Evolutionary conservation across 2,329 filamentous ascomycete genomes (phyloP).

Genomic region (Sporothrix protearum): DNA sequence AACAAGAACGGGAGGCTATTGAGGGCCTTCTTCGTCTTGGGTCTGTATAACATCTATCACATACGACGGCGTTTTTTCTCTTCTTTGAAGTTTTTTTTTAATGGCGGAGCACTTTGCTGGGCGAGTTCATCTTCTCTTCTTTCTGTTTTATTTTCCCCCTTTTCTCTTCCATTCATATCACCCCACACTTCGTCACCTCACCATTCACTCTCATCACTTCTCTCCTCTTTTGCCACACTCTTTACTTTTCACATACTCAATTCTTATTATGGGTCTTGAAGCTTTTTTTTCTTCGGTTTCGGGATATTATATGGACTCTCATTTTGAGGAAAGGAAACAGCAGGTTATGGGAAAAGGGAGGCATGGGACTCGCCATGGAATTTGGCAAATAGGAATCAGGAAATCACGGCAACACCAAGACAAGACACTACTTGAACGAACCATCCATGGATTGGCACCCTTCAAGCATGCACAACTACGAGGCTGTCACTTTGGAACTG

Average conservation of each 20-base stretch:
- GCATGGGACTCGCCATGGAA: background rate
- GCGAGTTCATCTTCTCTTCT: background rate
- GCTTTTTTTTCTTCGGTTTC: slow-evolving; percentile 9
- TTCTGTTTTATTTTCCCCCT: background rate
- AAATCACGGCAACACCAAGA: background rate
- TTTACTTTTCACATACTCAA: slow-evolving; percentile 1
- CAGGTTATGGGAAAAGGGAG: background rate
- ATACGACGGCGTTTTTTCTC: slow-evolving; percentile 51
- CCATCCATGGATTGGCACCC: background rate
- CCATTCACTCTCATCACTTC: background rate
- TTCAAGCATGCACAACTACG: background rate
- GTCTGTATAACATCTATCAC: slow-evolving; percentile 63
- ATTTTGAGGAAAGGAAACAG: background rate
- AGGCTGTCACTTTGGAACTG: background rate
- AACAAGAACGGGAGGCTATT: slow-evolving; percentile 76
- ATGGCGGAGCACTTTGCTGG: slow-evolving; percentile 2
- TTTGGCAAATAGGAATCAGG: background rate
- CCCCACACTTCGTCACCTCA: background rate
- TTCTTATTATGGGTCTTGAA: slow-evolving; percentile 6
- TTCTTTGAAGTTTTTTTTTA: slow-evolving; percentile 32
- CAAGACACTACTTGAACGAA: background rate
- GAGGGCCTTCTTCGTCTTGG: slow-evolving; percentile 77
- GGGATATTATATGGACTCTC: slow-evolving; percentile 15
- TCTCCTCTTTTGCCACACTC: background rate
- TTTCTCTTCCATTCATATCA: background rate